phyloP scores from a whole-genome alignment of 176 grass and related monocot genomes.

The bread wheat (Triticum aestivum) region IWGSC_CS_RefSeq_v2.1 NC_057807.1:88553196-88553695 shows the following conservation, averaged over 20 bases:
- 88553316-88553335: not conserved
- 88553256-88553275: not conserved
- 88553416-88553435: not conserved
- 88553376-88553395: not conserved
- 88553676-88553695: not conserved
- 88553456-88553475: not conserved
- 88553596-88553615: not conserved
- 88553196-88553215: not conserved
- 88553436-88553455: not conserved
- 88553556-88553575: not conserved
- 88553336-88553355: slow-evolving; percentile 25
- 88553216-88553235: not conserved
- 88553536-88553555: not conserved
- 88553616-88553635: not conserved
- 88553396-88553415: not conserved
- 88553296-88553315: not conserved
- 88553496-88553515: not conserved
- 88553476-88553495: not conserved
- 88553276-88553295: not conserved
- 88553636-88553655: too few species aligned
- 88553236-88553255: not conserved
- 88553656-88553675: too few species aligned
- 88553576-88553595: not conserved
- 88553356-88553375: not conserved
- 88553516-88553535: not conserved